phyloP scores from a whole-genome alignment of 2,329 filamentous ascomycete species.

The Aspergillus piperis region DNA sequence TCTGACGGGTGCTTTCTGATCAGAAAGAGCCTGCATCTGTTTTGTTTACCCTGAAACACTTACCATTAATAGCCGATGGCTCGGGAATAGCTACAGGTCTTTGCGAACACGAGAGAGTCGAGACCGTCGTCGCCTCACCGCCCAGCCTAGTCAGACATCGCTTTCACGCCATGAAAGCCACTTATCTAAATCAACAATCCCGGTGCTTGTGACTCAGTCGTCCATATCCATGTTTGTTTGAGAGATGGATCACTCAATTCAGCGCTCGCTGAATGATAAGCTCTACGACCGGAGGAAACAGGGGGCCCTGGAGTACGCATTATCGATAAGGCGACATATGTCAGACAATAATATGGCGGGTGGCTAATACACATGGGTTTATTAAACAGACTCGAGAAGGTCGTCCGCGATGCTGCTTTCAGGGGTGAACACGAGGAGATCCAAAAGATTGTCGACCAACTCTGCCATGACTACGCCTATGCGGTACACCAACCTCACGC shows the following conservation, averaged over 20 bases:
- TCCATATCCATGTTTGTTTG: slow-evolving; percentile 23
- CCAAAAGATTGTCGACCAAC: slow-evolving; percentile 85
- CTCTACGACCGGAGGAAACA: slow-evolving; percentile 98
- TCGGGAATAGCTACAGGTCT: slow-evolving; percentile 14
- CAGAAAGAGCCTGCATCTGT: not conserved
- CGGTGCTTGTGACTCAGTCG: slow-evolving; percentile 24
- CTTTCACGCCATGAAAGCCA: slow-evolving; percentile 28
- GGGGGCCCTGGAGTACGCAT: slow-evolving; percentile 85
- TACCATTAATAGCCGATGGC: slow-evolving; percentile 2
- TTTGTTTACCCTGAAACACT: slow-evolving; percentile 2
- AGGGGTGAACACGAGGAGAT: slow-evolving; percentile 78
- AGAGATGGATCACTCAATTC: slow-evolving; percentile 82
- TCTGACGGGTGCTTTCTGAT: not conserved
- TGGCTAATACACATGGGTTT: slow-evolving; percentile 12
- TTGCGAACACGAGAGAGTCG: slow-evolving; percentile 9
- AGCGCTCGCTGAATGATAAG: slow-evolving; percentile 93
- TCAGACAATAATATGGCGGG: not conserved
- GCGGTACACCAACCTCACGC: slow-evolving; percentile 96
- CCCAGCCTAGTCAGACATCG: slow-evolving; percentile 14
- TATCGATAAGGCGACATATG: not conserved
- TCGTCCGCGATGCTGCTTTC: slow-evolving; percentile 80
- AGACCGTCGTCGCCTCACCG: slow-evolving; percentile 16
- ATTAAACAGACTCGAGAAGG: slow-evolving; percentile 72
- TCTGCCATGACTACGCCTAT: slow-evolving; percentile 97
- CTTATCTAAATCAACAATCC: slow-evolving; percentile 21